phyloP scores from a whole-genome alignment of 2,329 filamentous ascomycete species.

The Amesomyces nigricolor region DNA sequence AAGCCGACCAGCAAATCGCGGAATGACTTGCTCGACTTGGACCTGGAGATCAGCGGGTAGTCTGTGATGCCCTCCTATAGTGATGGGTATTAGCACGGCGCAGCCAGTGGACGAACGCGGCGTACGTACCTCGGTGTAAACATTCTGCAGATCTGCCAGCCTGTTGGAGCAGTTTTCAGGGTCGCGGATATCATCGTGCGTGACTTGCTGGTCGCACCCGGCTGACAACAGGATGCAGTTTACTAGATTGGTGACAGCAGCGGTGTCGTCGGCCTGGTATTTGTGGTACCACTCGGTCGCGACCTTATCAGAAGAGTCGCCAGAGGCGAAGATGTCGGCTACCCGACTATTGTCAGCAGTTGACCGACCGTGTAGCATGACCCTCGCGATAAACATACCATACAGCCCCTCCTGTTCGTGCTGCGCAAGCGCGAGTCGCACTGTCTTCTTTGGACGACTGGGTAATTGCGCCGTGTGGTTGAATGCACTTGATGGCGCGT shows the following conservation, averaged over 20 bases:
- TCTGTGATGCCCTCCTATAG: slow-evolving; percentile 69
- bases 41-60: slow-evolving; percentile 83
- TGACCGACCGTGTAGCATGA: slow-evolving; percentile 11
- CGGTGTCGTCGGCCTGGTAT: slow-evolving; percentile 50
- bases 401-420: slow-evolving; percentile 51
- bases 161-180: slow-evolving; percentile 77
- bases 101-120: neutral
- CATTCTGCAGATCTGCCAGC: slow-evolving; percentile 77
- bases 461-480: slow-evolving; percentile 40
- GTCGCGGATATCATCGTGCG: slow-evolving; percentile 78
- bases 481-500: slow-evolving; percentile 30
- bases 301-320: slow-evolving; percentile 50
- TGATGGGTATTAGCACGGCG: slow-evolving; percentile 16
- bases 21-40: slow-evolving; percentile 71
- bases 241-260: slow-evolving; percentile 56
- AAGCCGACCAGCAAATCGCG: slow-evolving; percentile 72
- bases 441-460: slow-evolving; percentile 52
- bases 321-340: slow-evolving; percentile 61
- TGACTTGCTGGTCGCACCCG: slow-evolving; percentile 75
- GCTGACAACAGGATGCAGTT: slow-evolving; percentile 65
- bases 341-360: slow-evolving; percentile 27
- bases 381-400: slow-evolving; percentile 37
- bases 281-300: slow-evolving; percentile 55
- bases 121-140: slow-evolving; percentile 67
- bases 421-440: slow-evolving; percentile 46